Percentiles rank a stretch among this genome's conserved stretches.
Conservation (phyloP, 371 early-diverging fungal species). For the Zychaea mexicana region DNA sequence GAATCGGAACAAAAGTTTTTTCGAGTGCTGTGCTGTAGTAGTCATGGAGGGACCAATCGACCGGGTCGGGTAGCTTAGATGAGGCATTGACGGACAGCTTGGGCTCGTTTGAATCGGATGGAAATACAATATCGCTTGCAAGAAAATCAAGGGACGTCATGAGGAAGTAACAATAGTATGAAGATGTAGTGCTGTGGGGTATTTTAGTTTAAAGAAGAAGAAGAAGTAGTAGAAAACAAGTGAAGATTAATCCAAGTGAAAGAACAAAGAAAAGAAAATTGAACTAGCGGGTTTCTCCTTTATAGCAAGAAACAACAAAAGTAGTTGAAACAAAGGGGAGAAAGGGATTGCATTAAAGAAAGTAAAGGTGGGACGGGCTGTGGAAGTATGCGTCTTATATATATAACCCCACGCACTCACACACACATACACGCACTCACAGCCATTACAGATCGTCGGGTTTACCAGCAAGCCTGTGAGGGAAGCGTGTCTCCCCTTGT, state of each 20-base stretch:
- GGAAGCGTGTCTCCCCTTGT: not conserved
- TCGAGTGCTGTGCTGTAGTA: slow-evolving; percentile 34
- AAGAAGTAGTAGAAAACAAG: not conserved
- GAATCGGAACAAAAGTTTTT: slow-evolving; percentile 24
- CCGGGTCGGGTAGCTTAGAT: slow-evolving; percentile 38
- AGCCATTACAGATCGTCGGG: not conserved
- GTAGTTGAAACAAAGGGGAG: not conserved
- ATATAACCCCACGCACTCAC: too few species aligned
- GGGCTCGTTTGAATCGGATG: slow-evolving; percentile 38
- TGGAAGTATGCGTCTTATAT: too few species aligned
- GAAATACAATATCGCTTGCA: slow-evolving; percentile 45
- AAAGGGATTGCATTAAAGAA: not conserved
- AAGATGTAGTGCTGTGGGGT: too few species aligned
- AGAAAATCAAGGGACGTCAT: slow-evolving; percentile 14
- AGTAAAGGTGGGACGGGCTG: too few species aligned
- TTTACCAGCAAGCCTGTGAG: not conserved
- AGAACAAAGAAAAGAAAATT: not conserved
- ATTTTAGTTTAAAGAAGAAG: not conserved
- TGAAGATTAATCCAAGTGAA: too few species aligned
- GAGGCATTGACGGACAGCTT: slow-evolving; percentile 36
- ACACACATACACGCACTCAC: too few species aligned
- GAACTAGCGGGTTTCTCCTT: not conserved
- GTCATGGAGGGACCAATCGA: slow-evolving; percentile 45
- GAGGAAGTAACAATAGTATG: not conserved
- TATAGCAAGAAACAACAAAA: not conserved